Percentiles rank a stretch among this genome's conserved stretches.
These are phyloP conservation scores for Kodamaea kaohsiungensis DNA, from an alignment of 805 yeast genomes.

Conservation along the genomic window DNA sequence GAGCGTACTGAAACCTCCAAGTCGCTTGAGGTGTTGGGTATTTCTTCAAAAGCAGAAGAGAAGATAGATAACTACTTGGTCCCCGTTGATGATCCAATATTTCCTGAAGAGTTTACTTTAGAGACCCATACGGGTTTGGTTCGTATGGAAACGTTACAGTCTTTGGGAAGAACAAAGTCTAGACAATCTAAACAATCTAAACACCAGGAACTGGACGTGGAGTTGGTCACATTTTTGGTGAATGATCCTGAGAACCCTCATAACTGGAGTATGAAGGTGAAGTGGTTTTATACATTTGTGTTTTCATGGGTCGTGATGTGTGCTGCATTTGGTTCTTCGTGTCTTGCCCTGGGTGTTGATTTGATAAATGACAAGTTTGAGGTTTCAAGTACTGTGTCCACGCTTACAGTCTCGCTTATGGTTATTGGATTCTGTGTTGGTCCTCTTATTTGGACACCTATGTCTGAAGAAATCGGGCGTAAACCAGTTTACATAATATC, in stretches of 20 bases:
- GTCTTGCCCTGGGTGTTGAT: slow-evolving; percentile 83
- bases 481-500: slow-evolving; percentile 80
- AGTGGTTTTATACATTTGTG: slow-evolving; percentile 68
- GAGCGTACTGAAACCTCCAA: slow-evolving; percentile 66
- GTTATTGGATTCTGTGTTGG: slow-evolving; percentile 87
- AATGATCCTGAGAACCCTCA: slow-evolving; percentile 89
- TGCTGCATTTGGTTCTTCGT: slow-evolving; percentile 92
- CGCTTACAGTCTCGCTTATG: slow-evolving; percentile 80
- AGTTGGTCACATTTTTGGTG: slow-evolving; percentile 78
- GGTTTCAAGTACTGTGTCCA: slow-evolving; percentile 78
- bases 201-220: slow-evolving; percentile 64
- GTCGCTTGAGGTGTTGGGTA: slow-evolving; percentile 64
- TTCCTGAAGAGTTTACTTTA: slow-evolving; percentile 89
- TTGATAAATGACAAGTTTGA: slow-evolving; percentile 63
- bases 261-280: slow-evolving; percentile 64
- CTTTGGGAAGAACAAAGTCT: slow-evolving; percentile 54
- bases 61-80: slow-evolving; percentile 49
- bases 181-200: slow-evolving; percentile 21
- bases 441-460: slow-evolving; percentile 87
- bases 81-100: slow-evolving; percentile 62
- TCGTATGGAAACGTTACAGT: slow-evolving; percentile 70
- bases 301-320: slow-evolving; percentile 75
- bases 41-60: slow-evolving; percentile 51
- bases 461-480: slow-evolving; percentile 84
- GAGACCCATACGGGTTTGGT: slow-evolving; percentile 90